phyloP scores from a whole-genome alignment of 352 stramenopile species.

The Phytophthora tubulina region DNA sequence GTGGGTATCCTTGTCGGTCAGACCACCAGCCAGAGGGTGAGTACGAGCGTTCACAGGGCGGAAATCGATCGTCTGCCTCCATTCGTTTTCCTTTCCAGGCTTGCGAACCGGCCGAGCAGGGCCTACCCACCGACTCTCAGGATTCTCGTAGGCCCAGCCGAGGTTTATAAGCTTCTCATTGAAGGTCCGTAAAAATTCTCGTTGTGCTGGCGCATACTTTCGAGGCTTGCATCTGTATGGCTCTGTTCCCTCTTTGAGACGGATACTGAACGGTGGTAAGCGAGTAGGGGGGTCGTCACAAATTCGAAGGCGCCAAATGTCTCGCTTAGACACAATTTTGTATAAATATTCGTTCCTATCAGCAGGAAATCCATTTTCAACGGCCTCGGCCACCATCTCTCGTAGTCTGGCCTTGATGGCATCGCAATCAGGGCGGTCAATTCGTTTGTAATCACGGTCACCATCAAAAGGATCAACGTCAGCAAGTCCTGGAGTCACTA shows the following conservation, averaged over 20 bases:
- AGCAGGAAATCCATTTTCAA: conserved; percentile 6
- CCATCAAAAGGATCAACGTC: conserved; percentile 14
- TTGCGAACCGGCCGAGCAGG: conserved; percentile 8
- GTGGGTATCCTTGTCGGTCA: conserved; percentile 19
- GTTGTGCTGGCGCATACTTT: conserved; percentile 8
- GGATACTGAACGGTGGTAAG: not conserved
- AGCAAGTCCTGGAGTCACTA: not conserved
- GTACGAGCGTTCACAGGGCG: not conserved
- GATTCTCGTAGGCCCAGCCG: conserved; percentile 8
- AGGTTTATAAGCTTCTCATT: not conserved
- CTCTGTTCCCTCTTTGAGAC: conserved; percentile 2
- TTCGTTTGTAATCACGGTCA: conserved; percentile 6
- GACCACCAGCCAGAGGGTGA: conserved; percentile 1
- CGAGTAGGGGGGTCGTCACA: not conserved
- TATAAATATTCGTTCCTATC: conserved; percentile 1
- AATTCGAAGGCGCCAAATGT: conserved; percentile 3
- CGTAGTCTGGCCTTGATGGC: not conserved
- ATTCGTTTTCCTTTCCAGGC: not conserved
- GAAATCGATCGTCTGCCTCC: conserved; percentile 7
- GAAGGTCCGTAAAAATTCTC: not conserved
- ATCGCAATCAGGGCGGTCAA: not conserved
- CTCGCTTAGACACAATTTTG: not conserved
- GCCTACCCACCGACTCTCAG: conserved; percentile 3
- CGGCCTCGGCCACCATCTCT: conserved; percentile 3
- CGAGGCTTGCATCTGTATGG: conserved; percentile 10